These are phyloP conservation scores for Penicillium sp. DNA, from an alignment of 2,329 filamentous ascomycete species.

Conservation along the genomic window DNA sequence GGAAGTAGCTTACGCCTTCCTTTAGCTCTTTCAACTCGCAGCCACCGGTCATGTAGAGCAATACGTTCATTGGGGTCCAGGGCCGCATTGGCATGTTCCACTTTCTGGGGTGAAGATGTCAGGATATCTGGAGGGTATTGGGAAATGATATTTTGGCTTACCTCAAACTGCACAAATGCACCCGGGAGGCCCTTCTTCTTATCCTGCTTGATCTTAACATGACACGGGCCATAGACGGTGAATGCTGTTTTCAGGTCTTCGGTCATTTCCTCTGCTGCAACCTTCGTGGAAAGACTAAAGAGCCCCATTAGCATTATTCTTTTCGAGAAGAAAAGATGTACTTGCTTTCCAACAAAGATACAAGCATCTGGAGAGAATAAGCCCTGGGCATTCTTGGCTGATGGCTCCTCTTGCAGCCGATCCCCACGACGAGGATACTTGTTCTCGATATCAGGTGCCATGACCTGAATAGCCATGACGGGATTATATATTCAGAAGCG, in stretches of 20 bases:
- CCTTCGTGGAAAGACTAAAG: slow-evolving; percentile 27
- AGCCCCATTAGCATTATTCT: neutral
- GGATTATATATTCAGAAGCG: neutral
- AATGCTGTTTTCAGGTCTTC: slow-evolving; percentile 31
- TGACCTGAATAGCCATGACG: slow-evolving; percentile 3
- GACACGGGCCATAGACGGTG: slow-evolving; percentile 32
- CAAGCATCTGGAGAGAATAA: slow-evolving; percentile 37
- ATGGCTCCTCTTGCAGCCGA: slow-evolving; percentile 26
- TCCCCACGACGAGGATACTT: slow-evolving; percentile 25
- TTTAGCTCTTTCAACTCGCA: slow-evolving; percentile 21
- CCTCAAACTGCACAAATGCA: slow-evolving; percentile 43
- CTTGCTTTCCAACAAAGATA: slow-evolving; percentile 43
- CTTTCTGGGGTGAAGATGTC: slow-evolving; percentile 16
- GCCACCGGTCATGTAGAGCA: slow-evolving; percentile 15
- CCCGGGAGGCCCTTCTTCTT: slow-evolving; percentile 32
- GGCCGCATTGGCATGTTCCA: slow-evolving; percentile 30
- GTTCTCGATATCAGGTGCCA: neutral
- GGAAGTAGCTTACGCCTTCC: slow-evolving; percentile 17
- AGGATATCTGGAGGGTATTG: neutral
- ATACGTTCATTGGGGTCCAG: slow-evolving; percentile 8
- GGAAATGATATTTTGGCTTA: slow-evolving; percentile 11
- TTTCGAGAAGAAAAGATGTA: neutral
- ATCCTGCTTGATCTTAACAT: slow-evolving; percentile 38
- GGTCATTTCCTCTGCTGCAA: slow-evolving; percentile 28
- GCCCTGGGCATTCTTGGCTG: slow-evolving; percentile 37